Base-by-base conservation (phyloP, 1,284 basidiomycete genomes). In the Microbotryum silenes-acaulis region DNA sequence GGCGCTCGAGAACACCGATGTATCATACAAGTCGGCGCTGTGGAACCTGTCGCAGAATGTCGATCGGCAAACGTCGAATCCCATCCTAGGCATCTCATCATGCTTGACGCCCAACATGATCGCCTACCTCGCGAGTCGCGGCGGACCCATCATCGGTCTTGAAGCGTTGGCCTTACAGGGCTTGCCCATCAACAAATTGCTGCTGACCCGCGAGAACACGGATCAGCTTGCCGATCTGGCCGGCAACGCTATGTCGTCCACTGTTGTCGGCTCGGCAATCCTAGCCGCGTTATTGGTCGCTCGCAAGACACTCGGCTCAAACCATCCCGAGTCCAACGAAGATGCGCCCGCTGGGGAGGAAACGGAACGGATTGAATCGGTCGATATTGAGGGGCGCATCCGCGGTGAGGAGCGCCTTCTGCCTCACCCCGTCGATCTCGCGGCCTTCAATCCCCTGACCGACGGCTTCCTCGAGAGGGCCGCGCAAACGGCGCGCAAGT, bases 41-140 rank as follows among this genome's bases (percentile, higher is more conserved):
- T 97, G 92, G 93, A 97, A 97, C 75, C 80, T 97, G n/a, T 93
- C 90, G 5, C 92, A 97, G 75, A 97, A 97, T 69, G 93, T 97
- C 29, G 75, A 75, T 54, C 61, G 65, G n/a, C 60, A 57, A 21
- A 64, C 62, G 12, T 48, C 63, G 16, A 18, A 63, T 29, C 51
- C 57, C 45, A 37, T 55, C 10, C 61, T 61, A n/a, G 67, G 67
- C 12, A 61, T 69, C 61, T 58, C 59, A n/a, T 62, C 65, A 7
- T 97, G 92, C 75, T 81, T 97, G 21, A 97, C 92, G 0, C 92
- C 92, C 0, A 87, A 89, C 44, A 96, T 96, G 88, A 97, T 97
- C 66, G 90, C 93, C 0, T 97, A 91, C 74, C 87, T 96, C 72
- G 91, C 93, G 33, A 91, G 89, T 72, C 90, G 92, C 56, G 93